Conservation (phyloP, 2,329 filamentous ascomycete species). For the Phaeosphaeriaceae sp. region DNA sequence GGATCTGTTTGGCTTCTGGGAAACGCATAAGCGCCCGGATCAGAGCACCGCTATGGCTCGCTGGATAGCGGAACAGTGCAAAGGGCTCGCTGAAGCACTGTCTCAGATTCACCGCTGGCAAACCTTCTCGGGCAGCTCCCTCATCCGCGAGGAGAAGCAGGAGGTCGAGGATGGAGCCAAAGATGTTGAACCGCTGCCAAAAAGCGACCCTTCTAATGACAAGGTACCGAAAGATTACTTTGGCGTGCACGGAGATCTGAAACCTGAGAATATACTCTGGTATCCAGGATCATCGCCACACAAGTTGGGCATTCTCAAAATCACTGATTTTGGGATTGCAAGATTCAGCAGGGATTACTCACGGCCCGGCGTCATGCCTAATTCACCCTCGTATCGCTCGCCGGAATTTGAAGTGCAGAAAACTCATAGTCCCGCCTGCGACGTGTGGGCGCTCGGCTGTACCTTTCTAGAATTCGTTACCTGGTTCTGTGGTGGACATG, state of each 20-base stretch:
- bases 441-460: not conserved
- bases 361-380: not conserved
- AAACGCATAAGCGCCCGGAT: not conserved
- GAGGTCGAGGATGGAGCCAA: not conserved
- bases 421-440: not conserved
- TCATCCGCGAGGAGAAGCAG: not conserved
- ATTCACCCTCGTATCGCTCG: not conserved
- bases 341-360: not conserved
- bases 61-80: not conserved
- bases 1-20: conserved; percentile 5
- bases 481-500: not conserved
- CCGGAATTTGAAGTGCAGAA: not conserved
- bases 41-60: not conserved
- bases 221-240: not conserved
- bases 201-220: not conserved
- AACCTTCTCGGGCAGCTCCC: not conserved
- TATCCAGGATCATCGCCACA: not conserved
- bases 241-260: not conserved
- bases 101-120: not conserved
- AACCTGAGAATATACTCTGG: not conserved
- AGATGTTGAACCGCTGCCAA: not conserved
- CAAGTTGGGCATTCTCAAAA: not conserved
- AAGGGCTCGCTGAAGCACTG: not conserved
- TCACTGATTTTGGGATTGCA: not conserved
- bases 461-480: not conserved